phyloP scores from a whole-genome alignment of 768 basidiomycete species.

The Kwoniella bestiolae region DNA sequence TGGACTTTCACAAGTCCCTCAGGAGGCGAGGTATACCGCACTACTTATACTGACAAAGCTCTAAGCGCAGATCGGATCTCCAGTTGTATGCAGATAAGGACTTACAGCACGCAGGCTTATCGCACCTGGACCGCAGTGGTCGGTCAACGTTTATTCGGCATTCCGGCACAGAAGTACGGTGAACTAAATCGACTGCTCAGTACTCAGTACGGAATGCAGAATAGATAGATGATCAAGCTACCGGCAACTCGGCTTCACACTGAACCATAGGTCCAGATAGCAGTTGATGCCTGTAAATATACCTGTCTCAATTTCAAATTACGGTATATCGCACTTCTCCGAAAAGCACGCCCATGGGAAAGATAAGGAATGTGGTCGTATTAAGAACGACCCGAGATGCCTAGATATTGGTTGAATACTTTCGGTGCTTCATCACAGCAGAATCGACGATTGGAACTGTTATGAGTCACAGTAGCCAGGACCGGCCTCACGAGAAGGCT shows the following conservation, averaged over 20 bases:
- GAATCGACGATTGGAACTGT: neutral
- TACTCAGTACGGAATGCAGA: neutral
- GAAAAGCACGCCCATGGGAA: neutral
- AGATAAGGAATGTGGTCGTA: neutral
- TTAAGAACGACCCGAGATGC: neutral
- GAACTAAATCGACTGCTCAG: neutral
- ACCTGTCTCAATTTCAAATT: neutral
- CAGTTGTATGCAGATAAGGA: neutral
- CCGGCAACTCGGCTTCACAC: neutral
- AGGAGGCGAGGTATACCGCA: neutral
- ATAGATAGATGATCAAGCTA: neutral
- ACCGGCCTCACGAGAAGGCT: neutral
- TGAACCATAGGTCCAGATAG: neutral
- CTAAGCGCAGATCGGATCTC: neutral
- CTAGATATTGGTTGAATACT: neutral
- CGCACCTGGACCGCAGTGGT: neutral
- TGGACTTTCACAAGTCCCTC: neutral
- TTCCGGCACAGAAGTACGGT: neutral
- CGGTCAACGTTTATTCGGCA: neutral
- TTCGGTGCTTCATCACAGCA: neutral
- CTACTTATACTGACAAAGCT: neutral
- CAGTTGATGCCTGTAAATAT: neutral
- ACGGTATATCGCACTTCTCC: conserved; percentile 8
- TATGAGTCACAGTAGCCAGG: conserved; percentile 1
- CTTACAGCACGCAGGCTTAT: neutral